Conservation (phyloP, 495 filamentous ascomycete species). For the Opeltia flavorubescens region DNA sequence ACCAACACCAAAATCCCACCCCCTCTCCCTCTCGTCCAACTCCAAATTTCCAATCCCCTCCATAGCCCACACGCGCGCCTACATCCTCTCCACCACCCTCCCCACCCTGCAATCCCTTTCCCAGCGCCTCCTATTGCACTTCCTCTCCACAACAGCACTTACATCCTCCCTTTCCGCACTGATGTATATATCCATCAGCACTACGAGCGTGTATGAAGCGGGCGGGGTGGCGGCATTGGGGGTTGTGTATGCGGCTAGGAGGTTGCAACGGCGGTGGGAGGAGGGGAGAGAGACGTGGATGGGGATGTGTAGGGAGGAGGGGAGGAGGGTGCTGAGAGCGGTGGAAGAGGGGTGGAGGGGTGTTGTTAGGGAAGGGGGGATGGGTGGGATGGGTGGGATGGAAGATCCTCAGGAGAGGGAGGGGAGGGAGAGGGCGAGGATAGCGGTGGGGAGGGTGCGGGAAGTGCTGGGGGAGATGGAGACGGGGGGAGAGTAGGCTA, state of each 20-base stretch:
- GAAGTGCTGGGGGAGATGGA: constrained; percentile 4
- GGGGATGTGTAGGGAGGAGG: constrained; percentile 64
- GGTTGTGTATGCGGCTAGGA: constrained; percentile 52
- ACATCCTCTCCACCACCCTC: constrained; percentile 46
- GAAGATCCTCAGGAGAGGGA: constrained; percentile 31
- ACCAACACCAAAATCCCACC: constrained; percentile 3
- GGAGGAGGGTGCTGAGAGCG: constrained; percentile 53
- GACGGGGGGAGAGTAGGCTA: no score
- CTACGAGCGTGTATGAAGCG: constrained; percentile 53
- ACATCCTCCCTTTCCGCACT: constrained; percentile 51
- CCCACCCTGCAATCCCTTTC: constrained; percentile 68
- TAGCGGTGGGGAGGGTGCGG: constrained; percentile 36
- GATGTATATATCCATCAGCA: constrained; percentile 47
- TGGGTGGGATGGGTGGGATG: constrained; percentile 21
- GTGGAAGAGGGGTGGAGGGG: constrained; percentile 50
- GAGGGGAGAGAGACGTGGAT: constrained; percentile 55
- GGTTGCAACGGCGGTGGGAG: constrained; percentile 74
- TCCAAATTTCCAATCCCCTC: constrained; percentile 30
- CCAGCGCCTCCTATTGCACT: constrained; percentile 62
- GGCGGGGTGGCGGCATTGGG: constrained; percentile 70
- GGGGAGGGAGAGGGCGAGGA: constrained; percentile 37
- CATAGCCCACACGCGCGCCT: constrained; percentile 35
- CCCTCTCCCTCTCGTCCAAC: constrained; percentile 23
- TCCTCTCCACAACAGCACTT: constrained; percentile 49
- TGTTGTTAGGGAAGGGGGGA: constrained; percentile 37